Conservation (phyloP, 2,329 filamentous ascomycete species). For the Diaporthe helianthi region DNA sequence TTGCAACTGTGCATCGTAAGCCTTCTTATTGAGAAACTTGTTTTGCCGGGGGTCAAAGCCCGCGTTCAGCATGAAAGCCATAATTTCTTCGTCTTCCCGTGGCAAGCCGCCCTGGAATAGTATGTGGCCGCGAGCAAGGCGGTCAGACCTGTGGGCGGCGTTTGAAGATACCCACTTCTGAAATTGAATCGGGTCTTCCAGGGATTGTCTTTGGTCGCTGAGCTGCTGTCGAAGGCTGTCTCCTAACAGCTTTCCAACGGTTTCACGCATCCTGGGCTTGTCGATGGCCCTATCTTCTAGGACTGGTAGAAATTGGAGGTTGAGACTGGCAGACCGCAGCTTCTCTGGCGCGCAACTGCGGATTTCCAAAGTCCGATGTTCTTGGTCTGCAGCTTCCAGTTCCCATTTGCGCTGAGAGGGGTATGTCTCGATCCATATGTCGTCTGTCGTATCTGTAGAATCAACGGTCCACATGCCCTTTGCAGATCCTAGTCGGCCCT, state of each 20-base stretch:
- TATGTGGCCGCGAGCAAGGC: constrained; percentile 49
- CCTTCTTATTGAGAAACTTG: constrained; percentile 55
- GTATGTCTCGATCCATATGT: constrained; percentile 71
- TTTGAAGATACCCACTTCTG: constrained; percentile 61
- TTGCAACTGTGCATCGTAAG: constrained; percentile 54
- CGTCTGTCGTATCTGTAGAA: constrained; percentile 50
- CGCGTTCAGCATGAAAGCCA: constrained; percentile 62
- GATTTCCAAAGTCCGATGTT: constrained; percentile 72
- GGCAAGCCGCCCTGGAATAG: constrained; percentile 60
- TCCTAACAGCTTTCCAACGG: constrained; percentile 57
- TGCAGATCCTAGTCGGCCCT: constrained; percentile 74
- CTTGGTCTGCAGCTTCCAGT: constrained; percentile 51
- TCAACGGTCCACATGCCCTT: constrained; percentile 80
- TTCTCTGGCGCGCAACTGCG: constrained; percentile 52
- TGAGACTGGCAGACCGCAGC: constrained; percentile 62
- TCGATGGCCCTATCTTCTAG: constrained; percentile 65
- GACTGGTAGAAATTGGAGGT: constrained; percentile 73
- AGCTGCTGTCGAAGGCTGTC: constrained; percentile 60
- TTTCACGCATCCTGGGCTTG: constrained; percentile 50
- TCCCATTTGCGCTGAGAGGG: constrained; percentile 74
- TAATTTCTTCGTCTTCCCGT: constrained; percentile 54
- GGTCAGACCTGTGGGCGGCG: constrained; percentile 44
- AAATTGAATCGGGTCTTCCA: constrained; percentile 58
- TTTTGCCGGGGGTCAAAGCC: constrained; percentile 64
- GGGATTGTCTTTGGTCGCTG: constrained; percentile 55